Conservation (phyloP, 202 grass and related monocot genomes). For the Carex arenaria region DNA sequence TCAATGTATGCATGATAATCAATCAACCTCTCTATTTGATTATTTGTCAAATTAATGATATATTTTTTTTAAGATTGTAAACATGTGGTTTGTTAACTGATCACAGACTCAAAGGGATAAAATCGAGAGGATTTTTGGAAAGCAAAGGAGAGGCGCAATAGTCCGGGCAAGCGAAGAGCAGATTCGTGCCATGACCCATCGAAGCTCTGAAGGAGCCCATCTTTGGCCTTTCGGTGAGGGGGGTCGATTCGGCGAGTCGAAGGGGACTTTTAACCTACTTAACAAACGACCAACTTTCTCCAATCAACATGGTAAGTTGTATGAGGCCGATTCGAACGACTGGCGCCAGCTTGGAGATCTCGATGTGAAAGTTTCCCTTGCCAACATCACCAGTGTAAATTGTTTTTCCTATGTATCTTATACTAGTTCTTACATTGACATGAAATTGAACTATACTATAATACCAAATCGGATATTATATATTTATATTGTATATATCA, state of each 20-base stretch:
- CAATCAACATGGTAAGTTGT: slow-evolving; percentile 48
- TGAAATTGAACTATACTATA: background rate
- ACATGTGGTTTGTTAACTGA: background rate
- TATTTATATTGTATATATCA: background rate
- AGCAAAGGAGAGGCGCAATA: slow-evolving; percentile 35
- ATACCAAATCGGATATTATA: background rate
- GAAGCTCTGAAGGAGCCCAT: slow-evolving; percentile 22
- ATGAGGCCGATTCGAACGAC: slow-evolving; percentile 44
- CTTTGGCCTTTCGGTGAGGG: slow-evolving; percentile 24
- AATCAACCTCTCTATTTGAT: background rate
- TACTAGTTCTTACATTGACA: background rate
- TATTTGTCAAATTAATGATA: background rate
- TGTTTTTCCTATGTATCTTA: background rate
- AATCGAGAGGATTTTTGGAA: slow-evolving; percentile 45
- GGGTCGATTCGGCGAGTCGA: slow-evolving; percentile 28
- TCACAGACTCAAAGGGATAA: slow-evolving; percentile 34
- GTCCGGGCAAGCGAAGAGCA: slow-evolving; percentile 54
- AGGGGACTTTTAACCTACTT: slow-evolving; percentile 47
- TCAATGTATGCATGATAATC: slow-evolving; percentile 37
- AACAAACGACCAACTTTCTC: slow-evolving; percentile 33
- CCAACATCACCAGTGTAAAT: slow-evolving; percentile 56
- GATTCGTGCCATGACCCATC: slow-evolving; percentile 41
- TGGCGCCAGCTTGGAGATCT: slow-evolving; percentile 38
- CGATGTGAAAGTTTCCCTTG: slow-evolving; percentile 37
- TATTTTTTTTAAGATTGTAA: background rate